Percentiles rank a stretch among this genome's conserved stretches.
phyloP scores from a whole-genome alignment of 2,329 filamentous ascomycete genomes.

The Penicillium sp. region DNA sequence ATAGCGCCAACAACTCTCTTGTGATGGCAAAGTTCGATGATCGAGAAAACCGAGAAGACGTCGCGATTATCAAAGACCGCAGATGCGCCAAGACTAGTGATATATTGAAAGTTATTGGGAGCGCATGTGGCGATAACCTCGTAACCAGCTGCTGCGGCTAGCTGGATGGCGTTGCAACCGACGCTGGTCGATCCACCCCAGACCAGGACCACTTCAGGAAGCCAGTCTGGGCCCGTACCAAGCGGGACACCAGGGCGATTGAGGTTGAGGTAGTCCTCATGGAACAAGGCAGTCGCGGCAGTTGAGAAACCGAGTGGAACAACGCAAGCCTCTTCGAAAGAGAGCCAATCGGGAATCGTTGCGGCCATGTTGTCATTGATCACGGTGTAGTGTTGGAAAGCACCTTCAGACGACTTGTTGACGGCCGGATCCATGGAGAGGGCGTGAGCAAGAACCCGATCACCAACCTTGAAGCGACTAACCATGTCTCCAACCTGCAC shows the following conservation, averaged over 20 bases:
- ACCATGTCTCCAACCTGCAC: slow-evolving; percentile 8
- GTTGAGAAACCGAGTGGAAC: slow-evolving; percentile 34
- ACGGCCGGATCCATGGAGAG: slow-evolving; percentile 7
- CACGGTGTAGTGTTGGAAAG: slow-evolving; percentile 33
- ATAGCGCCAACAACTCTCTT: background rate
- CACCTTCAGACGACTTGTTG: slow-evolving; percentile 15
- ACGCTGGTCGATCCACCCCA: slow-evolving; percentile 18
- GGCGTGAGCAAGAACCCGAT: slow-evolving; percentile 30
- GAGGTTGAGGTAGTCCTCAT: slow-evolving; percentile 23
- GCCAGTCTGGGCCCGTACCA: background rate
- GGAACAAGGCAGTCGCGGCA: slow-evolving; percentile 27
- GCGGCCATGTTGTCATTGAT: slow-evolving; percentile 17
- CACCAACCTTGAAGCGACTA: slow-evolving; percentile 14
- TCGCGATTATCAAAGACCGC: slow-evolving; percentile 3
- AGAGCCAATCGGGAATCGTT: slow-evolving; percentile 25
- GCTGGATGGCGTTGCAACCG: slow-evolving; percentile 13
- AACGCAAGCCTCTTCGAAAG: slow-evolving; percentile 29
- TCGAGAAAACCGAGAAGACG: background rate
- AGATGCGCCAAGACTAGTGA: background rate
- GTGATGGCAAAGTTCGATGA: background rate
- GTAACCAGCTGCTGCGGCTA: slow-evolving; percentile 11
- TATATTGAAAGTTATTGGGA: background rate
- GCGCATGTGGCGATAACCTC: background rate
- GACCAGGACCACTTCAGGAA: slow-evolving; percentile 8
- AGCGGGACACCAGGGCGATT: slow-evolving; percentile 3